A percentile compares a stretch with the other conserved stretches of the same genome.
Conservation (phyloP, 768 basidiomycete genomes). For the Lanmaoa pseudosensibilis region DNA sequence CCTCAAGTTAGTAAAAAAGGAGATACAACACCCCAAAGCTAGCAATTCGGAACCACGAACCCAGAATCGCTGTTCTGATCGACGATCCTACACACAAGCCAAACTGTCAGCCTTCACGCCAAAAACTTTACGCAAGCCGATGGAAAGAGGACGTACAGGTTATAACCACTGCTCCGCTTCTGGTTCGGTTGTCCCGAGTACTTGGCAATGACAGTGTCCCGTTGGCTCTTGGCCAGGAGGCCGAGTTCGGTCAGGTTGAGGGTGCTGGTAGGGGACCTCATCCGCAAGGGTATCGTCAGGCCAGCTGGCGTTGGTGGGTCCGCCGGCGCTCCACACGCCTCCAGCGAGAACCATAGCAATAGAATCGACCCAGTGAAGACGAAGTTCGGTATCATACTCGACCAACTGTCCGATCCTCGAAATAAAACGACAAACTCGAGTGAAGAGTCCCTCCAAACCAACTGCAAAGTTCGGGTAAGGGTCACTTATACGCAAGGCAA, state of each 20-base stretch:
- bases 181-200: slow-evolving; percentile 38
- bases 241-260: slow-evolving; percentile 10
- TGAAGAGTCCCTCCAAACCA: not conserved
- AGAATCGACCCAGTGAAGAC: slow-evolving; percentile 11
- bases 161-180: slow-evolving; percentile 51
- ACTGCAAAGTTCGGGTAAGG: not conserved
- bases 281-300: slow-evolving; percentile 21
- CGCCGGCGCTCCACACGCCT: slow-evolving; percentile 17
- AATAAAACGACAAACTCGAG: not conserved
- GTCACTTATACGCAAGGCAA: no score
- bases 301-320: slow-evolving; percentile 6
- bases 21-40: not conserved
- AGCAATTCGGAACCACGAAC: slow-evolving; percentile 33
- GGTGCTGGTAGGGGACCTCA: slow-evolving; percentile 10
- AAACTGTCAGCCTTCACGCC: not conserved
- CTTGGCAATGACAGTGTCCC: slow-evolving; percentile 42
- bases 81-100: slow-evolving; percentile 44
- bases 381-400: slow-evolving; percentile 16
- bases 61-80: slow-evolving; percentile 69
- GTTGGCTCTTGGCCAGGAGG: slow-evolving; percentile 44
- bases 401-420: not conserved
- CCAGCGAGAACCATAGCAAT: slow-evolving; percentile 12
- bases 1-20: slow-evolving; percentile 1
- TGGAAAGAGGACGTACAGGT: slow-evolving; percentile 41
- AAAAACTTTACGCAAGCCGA: no score